Conservation (phyloP, 2,329 filamentous ascomycete species). For the Epichloe hybrida region DNA sequence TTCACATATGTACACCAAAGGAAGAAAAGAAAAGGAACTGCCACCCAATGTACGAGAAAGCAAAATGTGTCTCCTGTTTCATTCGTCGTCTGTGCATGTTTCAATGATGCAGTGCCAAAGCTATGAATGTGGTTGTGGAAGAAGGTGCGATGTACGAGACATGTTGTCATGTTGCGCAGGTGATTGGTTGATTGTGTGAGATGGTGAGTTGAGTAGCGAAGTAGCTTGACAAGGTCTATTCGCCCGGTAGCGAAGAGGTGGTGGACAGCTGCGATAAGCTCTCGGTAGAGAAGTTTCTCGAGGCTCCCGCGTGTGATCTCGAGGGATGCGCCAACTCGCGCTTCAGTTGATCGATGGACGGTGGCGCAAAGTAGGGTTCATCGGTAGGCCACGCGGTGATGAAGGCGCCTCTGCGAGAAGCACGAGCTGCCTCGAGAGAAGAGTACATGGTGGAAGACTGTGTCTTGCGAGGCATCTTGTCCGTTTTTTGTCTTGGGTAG, state of each 20-base stretch:
- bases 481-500: background rate
- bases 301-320: background rate
- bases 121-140: background rate
- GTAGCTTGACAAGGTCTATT: background rate
- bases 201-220: background rate
- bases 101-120: background rate
- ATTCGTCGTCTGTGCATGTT: background rate
- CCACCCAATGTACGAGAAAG: background rate
- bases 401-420: conserved; percentile 12
- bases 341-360: conserved; percentile 1
- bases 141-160: background rate
- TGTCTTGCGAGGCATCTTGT: background rate
- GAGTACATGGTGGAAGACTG: conserved; percentile 9
- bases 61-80: background rate
- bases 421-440: conserved; percentile 12
- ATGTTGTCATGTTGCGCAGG: background rate
- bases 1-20: background rate
- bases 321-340: background rate
- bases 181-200: background rate
- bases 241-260: background rate
- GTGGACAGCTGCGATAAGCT: background rate
- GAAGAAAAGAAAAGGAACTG: background rate
- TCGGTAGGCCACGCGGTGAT: conserved; percentile 17
- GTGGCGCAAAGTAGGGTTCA: conserved; percentile 10
- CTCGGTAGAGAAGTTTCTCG: background rate